Conservation (phyloP, 495 filamentous ascomycete genomes). For the Aspergillus panamensis region DNA sequence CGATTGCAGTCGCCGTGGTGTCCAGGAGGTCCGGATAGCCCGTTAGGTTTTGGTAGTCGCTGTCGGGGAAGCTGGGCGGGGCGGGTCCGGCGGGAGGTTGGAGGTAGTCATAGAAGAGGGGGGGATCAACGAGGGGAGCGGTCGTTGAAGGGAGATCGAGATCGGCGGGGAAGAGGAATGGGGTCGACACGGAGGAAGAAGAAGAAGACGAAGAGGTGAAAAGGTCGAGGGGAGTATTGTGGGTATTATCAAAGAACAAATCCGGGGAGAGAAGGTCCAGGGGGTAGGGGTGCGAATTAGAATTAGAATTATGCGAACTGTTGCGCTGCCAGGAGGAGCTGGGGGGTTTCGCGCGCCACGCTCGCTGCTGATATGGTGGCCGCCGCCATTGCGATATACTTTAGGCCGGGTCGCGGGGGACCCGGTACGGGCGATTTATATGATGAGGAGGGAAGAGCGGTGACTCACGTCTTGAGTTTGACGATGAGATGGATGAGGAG, state of each 20-base stretch:
- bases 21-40: conserved; percentile 10
- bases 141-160: conserved; percentile 11
- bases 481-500: background rate
- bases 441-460: background rate
- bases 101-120: conserved; percentile 4
- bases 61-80: conserved; percentile 3
- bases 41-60: background rate
- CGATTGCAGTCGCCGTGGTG: conserved; percentile 1
- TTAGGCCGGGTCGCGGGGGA: conserved; percentile 17
- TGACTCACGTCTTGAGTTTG: conserved; percentile 3
- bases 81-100: conserved; percentile 4
- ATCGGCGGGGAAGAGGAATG: conserved; percentile 6
- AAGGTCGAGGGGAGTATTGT: background rate
- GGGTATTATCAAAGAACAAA: background rate
- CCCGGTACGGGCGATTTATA: conserved; percentile 15
- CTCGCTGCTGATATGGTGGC: conserved; percentile 10
- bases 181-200: background rate
- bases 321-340: background rate
- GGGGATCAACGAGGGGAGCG: conserved; percentile 17
- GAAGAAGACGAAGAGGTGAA: too few species aligned
- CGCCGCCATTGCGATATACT: conserved; percentile 21
- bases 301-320: background rate
- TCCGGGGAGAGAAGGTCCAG: conserved; percentile 2
- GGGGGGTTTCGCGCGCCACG: conserved; percentile 8
- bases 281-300: conserved; percentile 6